phyloP scores from a whole-genome alignment of 495 filamentous ascomycete genomes.

The Neurospora pannonica region DNA sequence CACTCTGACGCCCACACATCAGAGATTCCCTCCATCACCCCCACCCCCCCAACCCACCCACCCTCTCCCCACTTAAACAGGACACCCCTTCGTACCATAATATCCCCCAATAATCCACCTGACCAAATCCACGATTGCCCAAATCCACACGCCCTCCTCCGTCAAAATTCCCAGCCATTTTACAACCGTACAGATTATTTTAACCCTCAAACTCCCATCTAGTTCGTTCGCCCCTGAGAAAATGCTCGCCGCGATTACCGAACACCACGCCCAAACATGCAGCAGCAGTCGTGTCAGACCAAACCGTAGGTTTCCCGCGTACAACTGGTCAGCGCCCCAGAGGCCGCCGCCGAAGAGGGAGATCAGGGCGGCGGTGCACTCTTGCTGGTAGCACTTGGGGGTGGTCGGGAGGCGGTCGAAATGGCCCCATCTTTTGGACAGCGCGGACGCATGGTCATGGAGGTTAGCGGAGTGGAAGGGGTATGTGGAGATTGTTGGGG shows the following conservation, averaged over 20 bases:
- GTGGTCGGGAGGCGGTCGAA: background rate
- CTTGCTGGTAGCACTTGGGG: background rate
- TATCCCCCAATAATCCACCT: background rate
- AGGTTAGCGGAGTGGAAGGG: background rate
- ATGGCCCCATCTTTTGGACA: background rate
- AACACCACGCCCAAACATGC: background rate
- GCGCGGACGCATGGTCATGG: background rate
- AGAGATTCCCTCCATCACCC: background rate
- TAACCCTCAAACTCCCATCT: background rate
- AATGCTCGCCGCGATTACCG: fast-evolving
- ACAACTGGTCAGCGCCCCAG: background rate
- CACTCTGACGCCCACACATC: too few species aligned
- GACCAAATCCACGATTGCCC: background rate
- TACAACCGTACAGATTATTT: background rate
- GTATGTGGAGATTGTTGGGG: background rate
- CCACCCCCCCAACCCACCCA: background rate
- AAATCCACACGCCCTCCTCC: background rate
- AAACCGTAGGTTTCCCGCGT: background rate
- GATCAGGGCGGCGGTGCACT: background rate
- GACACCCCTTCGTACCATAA: background rate
- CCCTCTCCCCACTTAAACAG: background rate
- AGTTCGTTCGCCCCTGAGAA: fast-evolving
- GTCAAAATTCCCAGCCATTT: background rate
- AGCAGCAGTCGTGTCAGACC: background rate
- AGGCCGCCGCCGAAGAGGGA: background rate